Evolutionary conservation across 2,329 filamentous ascomycete genomes (phyloP).

Genomic region (Ilyonectria destructans): DNA sequence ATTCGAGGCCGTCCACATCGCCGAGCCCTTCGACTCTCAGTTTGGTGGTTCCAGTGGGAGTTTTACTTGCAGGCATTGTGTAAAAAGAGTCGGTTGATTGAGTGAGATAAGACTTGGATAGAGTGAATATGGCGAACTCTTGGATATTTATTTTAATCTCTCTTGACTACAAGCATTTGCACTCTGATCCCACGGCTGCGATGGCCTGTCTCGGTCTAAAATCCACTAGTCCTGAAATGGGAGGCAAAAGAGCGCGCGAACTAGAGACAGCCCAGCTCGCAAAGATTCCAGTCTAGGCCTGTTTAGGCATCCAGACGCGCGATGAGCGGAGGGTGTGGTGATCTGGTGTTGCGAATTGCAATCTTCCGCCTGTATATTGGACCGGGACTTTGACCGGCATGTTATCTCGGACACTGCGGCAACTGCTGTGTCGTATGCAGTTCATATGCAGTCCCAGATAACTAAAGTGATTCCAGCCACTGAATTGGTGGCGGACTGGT

Average conservation of each 20-base stretch:
- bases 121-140: not conserved
- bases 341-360: too few relatives aligned
- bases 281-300: not conserved
- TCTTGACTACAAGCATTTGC: not conserved
- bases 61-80: conserved; percentile 18
- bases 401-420: not conserved
- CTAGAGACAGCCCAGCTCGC: not conserved
- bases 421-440: too few relatives aligned
- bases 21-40: conserved; percentile 18
- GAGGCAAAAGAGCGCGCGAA: conserved; percentile 4
- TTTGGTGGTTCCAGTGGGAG: conserved; percentile 15
- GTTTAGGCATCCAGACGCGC: not conserved
- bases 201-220: not conserved
- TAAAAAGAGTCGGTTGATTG: not conserved
- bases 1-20: conserved; percentile 22
- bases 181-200: not conserved
- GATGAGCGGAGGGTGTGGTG: not conserved
- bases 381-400: not conserved
- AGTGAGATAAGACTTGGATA: not conserved
- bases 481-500: not conserved
- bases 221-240: not conserved
- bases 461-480: not conserved
- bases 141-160: not conserved
- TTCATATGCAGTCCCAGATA: not conserved
- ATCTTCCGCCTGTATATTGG: too few relatives aligned